Percentiles rank a stretch among this genome's conserved stretches.
phyloP scores from a whole-genome alignment of 2,329 filamentous ascomycete genomes.

The Helotiales sp. region DNA sequence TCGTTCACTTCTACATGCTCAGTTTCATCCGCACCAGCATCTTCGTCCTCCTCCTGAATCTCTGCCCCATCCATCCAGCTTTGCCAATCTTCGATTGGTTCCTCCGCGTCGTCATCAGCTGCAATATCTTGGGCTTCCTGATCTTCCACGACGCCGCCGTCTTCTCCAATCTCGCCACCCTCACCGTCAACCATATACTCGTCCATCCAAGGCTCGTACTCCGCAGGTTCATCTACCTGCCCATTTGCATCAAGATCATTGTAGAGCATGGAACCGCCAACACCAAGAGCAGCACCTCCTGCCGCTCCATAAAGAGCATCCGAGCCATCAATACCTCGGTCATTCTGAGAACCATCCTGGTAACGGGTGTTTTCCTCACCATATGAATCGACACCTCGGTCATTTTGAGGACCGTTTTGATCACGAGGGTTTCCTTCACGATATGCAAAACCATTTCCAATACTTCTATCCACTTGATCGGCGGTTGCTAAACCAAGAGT shows the following conservation, averaged over 20 bases:
- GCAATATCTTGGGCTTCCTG: neutral
- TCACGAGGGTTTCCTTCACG: too few species aligned
- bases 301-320: neutral
- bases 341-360: neutral
- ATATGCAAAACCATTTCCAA: too few species aligned
- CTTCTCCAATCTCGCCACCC: neutral
- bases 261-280: neutral
- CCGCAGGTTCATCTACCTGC: neutral
- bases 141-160: neutral
- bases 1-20: too few species aligned
- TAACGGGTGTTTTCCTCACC: too few species aligned
- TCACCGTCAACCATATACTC: neutral
- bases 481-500: too few species aligned
- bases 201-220: conserved; percentile 2
- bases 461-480: too few species aligned
- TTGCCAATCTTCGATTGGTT: neutral
- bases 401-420: too few species aligned
- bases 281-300: neutral
- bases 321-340: neutral
- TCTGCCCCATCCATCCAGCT: neutral
- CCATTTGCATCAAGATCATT: neutral
- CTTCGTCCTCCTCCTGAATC: neutral
- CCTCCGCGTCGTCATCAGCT: neutral
- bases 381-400: too few species aligned
- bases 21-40: too few species aligned